Evolutionary conservation across 2,329 filamentous ascomycete genomes (phyloP).

Genomic region (Exophiala calicioides): DNA sequence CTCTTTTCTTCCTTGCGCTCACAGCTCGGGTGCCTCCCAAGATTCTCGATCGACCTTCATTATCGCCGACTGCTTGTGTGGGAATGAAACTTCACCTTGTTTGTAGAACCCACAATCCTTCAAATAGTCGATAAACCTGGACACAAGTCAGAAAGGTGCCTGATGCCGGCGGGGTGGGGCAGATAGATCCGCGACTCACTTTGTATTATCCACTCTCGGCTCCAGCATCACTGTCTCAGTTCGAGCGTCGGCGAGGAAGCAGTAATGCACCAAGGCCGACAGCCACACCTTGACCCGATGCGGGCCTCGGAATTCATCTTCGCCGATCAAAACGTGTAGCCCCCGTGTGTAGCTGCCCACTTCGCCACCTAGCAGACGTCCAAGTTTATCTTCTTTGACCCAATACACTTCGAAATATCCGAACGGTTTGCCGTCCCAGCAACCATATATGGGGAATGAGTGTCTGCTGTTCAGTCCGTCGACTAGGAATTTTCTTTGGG

Average conservation of each 20-base stretch:
- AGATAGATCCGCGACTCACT: slow-evolving; percentile 63
- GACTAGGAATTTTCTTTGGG: slow-evolving; percentile 68
- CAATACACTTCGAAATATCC: slow-evolving; percentile 98
- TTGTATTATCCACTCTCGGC: slow-evolving; percentile 85
- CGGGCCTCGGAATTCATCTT: slow-evolving; percentile 85
- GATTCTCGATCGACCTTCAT: slow-evolving; percentile 77
- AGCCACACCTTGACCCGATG: slow-evolving; percentile 78
- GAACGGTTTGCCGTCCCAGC: slow-evolving; percentile 94
- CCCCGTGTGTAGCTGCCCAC: slow-evolving; percentile 83
- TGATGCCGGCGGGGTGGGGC: too few relatives aligned
- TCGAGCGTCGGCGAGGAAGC: slow-evolving; percentile 72
- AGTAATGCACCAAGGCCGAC: slow-evolving; percentile 83
- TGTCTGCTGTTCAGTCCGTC: slow-evolving; percentile 66
- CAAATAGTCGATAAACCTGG: slow-evolving; percentile 71
- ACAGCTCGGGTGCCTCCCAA: slow-evolving; percentile 67
- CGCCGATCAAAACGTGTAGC: slow-evolving; percentile 83
- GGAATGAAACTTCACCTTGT: slow-evolving; percentile 81
- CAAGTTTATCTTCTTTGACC: slow-evolving; percentile 88
- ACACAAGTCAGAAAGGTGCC: too few relatives aligned
- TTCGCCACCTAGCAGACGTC: slow-evolving; percentile 64
- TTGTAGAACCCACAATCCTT: slow-evolving; percentile 77
- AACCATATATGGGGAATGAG: slow-evolving; percentile 86
- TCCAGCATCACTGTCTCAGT: slow-evolving; percentile 84
- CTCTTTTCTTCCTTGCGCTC: not conserved
- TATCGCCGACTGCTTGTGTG: slow-evolving; percentile 89